These are phyloP conservation scores for Bonia amplexicaulis DNA, from an alignment of 176 grass and related monocot species.

Conservation along the genomic window DNA sequence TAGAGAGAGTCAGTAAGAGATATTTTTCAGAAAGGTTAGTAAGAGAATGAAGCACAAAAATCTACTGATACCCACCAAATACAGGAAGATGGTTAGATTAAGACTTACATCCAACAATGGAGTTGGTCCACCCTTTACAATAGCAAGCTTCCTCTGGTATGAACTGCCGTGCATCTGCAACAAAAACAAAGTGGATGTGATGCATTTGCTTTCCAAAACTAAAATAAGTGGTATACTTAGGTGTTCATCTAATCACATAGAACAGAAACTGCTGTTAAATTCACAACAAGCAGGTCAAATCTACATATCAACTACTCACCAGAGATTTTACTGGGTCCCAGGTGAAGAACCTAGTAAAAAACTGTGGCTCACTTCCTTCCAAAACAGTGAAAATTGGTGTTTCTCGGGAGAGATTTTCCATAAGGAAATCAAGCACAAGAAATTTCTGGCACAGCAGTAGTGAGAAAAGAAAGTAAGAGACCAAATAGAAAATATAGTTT, in stretches of 20 bases:
- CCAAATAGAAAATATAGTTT: background rate
- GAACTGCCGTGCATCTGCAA: conserved; percentile 96
- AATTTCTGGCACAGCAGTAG: conserved; percentile 63
- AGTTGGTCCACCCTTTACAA: conserved; percentile 63
- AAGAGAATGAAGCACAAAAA: background rate
- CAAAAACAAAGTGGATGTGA: conserved; percentile 21
- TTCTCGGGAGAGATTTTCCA: conserved; percentile 81
- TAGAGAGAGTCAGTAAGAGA: background rate
- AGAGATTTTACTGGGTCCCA: conserved; percentile 80
- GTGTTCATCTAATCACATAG: background rate
- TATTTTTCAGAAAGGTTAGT: background rate
- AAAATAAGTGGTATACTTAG: background rate
- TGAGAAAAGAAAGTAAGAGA: background rate
- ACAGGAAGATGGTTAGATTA: background rate
- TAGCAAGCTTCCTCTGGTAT: conserved; percentile 80
- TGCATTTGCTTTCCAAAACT: conserved; percentile 4
- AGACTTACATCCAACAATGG: conserved; percentile 59
- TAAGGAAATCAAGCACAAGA: conserved; percentile 72
- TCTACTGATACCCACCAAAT: background rate
- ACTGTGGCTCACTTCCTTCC: conserved; percentile 81
- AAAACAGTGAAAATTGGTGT: conserved; percentile 62
- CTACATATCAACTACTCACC: conserved; percentile 48
- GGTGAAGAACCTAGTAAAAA: conserved; percentile 91
- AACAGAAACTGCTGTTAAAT: background rate
- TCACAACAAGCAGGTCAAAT: background rate